Evolutionary conservation across 2,329 filamentous ascomycete species (phyloP).

Genomic region (Colletotrichum nymphaeae): DNA sequence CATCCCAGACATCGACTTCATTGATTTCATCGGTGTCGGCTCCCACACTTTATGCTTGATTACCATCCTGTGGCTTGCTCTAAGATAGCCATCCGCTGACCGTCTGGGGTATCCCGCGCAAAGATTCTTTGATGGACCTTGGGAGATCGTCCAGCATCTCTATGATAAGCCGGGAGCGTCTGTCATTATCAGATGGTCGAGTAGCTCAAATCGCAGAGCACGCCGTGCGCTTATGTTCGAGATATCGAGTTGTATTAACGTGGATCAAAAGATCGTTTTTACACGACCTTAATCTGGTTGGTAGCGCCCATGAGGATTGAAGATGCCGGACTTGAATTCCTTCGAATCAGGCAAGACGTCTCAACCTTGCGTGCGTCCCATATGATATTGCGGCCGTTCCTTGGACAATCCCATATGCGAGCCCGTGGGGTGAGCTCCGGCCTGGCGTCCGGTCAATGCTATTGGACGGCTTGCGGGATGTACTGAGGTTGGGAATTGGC

Average conservation of each 20-base stretch:
- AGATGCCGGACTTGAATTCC: background rate
- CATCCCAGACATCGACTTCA: background rate
- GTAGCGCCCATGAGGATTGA: background rate
- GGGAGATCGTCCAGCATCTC: background rate
- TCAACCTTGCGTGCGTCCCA: background rate
- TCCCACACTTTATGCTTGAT: background rate
- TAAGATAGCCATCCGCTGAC: background rate
- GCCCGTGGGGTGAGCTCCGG: background rate
- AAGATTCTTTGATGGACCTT: background rate
- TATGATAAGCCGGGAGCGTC: background rate
- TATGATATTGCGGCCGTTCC: background rate
- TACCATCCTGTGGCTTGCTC: background rate
- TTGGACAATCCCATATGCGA: background rate
- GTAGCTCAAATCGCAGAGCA: background rate
- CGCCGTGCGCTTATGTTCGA: background rate
- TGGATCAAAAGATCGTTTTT: background rate
- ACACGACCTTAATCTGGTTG: background rate
- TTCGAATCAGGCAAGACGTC: background rate
- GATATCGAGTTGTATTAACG: background rate
- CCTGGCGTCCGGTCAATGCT: background rate
- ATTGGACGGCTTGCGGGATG: constrained; percentile 40
- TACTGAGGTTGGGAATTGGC: constrained; percentile 54
- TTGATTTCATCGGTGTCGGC: background rate
- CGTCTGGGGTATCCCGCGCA: background rate
- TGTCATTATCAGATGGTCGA: background rate